Conservation (phyloP, 495 filamentous ascomycete species). For the Polyplosphaeria fusca region DNA sequence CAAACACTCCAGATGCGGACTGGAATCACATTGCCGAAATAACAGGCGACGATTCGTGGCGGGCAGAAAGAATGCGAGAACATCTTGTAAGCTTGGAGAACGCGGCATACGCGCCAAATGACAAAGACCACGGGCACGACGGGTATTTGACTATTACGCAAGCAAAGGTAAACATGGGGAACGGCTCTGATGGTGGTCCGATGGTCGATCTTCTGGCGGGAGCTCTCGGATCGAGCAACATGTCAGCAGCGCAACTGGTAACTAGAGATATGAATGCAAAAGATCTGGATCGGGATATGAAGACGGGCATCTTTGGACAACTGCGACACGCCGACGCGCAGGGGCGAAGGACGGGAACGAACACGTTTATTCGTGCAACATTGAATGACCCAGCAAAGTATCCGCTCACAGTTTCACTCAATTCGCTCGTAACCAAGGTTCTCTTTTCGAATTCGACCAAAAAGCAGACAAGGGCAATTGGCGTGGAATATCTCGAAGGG, state of each 20-base stretch:
- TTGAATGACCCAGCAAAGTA: constrained; percentile 43
- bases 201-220: neutral
- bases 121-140: neutral
- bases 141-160: too few species aligned
- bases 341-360: neutral
- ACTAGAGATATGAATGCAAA: constrained; percentile 24
- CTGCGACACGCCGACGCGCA: neutral
- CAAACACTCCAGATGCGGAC: constrained; percentile 45
- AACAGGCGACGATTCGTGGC: constrained; percentile 50
- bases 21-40: constrained; percentile 45
- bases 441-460: constrained; percentile 52
- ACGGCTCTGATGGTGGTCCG: neutral
- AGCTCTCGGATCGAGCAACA: too few species aligned
- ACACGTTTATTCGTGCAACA: neutral
- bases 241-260: too few species aligned
- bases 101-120: neutral
- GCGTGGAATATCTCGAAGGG: constrained; percentile 62
- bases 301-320: neutral
- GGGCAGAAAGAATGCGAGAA: constrained; percentile 41
- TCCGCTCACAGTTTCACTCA: constrained; percentile 54
- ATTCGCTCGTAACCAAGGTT: constrained; percentile 53
- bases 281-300: constrained; percentile 18
- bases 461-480: constrained; percentile 51
- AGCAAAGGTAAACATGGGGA: neutral
- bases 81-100: constrained; percentile 37